Conservation (phyloP, 2,329 filamentous ascomycete species). For the Lachnellula hyalina region DNA sequence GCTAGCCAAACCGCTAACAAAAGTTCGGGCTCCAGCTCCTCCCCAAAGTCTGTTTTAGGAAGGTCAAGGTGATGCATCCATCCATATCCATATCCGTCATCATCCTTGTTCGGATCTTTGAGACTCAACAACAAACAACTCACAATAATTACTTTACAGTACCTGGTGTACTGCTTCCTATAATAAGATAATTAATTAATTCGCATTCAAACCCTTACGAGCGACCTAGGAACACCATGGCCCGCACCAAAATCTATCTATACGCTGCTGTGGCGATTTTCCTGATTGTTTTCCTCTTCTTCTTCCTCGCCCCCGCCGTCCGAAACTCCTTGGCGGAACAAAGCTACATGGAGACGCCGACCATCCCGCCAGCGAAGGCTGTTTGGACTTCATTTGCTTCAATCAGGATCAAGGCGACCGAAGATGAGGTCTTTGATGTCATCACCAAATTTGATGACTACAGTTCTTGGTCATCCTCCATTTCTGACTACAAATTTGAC, state of each 20-base stretch:
- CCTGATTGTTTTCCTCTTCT: neutral
- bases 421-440: neutral
- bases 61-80: neutral
- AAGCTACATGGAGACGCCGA: slow-evolving; percentile 11
- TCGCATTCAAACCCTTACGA: no score
- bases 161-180: no score
- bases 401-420: neutral
- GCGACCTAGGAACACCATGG: neutral
- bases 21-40: neutral
- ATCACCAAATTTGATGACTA: slow-evolving; percentile 16
- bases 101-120: no score
- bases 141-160: no score
- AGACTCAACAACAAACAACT: no score
- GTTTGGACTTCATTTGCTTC: slow-evolving; percentile 16
- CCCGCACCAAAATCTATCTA: neutral
- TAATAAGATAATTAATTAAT: no score
- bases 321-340: slow-evolving; percentile 2
- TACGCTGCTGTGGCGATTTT: neutral
- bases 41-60: neutral
- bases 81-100: no score
- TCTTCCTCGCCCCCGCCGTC: neutral
- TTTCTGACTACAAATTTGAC: slow-evolving; percentile 18
- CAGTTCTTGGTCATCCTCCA: slow-evolving; percentile 1
- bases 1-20: neutral
- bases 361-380: slow-evolving; percentile 9